Evolutionary conservation across 257 asterid genomes (phyloP).

Genomic region (Echites panduratus): DNA sequence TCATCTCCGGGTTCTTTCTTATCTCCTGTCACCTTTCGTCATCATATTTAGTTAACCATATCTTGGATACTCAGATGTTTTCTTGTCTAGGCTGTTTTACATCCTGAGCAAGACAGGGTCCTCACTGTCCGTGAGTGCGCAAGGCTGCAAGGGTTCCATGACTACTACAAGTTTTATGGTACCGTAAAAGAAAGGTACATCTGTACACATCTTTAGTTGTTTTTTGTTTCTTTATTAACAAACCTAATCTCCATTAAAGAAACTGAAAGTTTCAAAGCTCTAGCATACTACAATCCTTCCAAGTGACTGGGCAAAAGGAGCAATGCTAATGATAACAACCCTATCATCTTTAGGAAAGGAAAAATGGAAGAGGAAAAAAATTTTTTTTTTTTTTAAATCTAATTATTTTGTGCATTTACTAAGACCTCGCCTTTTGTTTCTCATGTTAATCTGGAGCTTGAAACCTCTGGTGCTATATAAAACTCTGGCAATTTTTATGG

Average conservation of each 20-base stretch:
- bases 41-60: background rate
- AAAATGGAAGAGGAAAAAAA: background rate
- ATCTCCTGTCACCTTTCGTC: background rate
- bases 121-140: constrained; percentile 49
- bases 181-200: constrained; percentile 43
- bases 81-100: constrained; percentile 31
- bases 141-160: constrained; percentile 52
- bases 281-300: background rate
- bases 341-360: background rate
- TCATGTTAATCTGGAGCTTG: background rate
- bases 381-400: too few relatives aligned
- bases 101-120: constrained; percentile 51
- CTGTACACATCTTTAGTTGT: background rate
- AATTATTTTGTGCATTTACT: background rate
- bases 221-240: background rate
- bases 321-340: background rate
- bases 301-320: background rate
- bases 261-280: background rate
- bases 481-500: background rate
- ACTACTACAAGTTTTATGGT: constrained; percentile 42
- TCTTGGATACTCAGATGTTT: background rate
- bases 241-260: background rate
- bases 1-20: constrained; percentile 54
- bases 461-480: background rate
- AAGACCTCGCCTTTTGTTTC: background rate